Conservation (phyloP, 805 yeast species). For the Metschnikowia santaceciliae region DNA sequence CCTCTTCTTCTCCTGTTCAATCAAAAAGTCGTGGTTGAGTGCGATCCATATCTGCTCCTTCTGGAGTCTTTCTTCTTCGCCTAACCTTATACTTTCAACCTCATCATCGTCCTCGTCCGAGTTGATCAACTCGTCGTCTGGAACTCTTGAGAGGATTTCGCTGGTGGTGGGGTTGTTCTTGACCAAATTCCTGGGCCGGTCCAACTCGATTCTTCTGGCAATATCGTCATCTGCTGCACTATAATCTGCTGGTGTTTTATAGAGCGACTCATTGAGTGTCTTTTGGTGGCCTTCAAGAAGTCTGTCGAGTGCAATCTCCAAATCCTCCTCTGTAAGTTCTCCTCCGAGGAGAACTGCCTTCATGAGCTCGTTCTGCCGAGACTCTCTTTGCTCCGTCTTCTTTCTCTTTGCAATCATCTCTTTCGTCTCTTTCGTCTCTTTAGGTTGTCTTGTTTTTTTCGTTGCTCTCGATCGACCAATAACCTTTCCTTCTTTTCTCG, state of each 20-base stretch:
- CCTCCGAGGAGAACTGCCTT: constrained; percentile 30
- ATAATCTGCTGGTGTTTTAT: constrained; percentile 17
- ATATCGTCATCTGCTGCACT: constrained; percentile 16
- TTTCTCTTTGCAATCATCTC: not conserved
- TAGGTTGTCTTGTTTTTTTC: not conserved
- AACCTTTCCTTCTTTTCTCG: not conserved
- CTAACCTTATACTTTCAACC: constrained; percentile 54
- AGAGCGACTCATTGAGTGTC: constrained; percentile 18
- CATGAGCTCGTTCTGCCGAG: constrained; percentile 20
- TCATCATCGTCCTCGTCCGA: constrained; percentile 82
- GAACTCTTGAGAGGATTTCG: constrained; percentile 48
- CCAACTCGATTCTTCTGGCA: constrained; percentile 19
- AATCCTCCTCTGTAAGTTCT: constrained; percentile 25
- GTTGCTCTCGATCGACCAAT: not conserved
- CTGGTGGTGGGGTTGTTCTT: constrained; percentile 52
- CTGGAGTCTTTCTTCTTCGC: constrained; percentile 62
- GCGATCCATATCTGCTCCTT: constrained; percentile 91
- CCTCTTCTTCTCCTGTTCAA: constrained; percentile 81
- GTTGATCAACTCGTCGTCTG: constrained; percentile 58
- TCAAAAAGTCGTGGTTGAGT: constrained; percentile 76
- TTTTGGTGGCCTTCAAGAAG: constrained; percentile 20
- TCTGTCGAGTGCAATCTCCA: constrained; percentile 16
- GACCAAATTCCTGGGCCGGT: constrained; percentile 47
- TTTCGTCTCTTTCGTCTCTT: not conserved
- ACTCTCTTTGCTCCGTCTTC: constrained; percentile 3